Evolutionary conservation across 441 rosid genomes (phyloP).

Genomic region (Populus hybrid): DNA sequence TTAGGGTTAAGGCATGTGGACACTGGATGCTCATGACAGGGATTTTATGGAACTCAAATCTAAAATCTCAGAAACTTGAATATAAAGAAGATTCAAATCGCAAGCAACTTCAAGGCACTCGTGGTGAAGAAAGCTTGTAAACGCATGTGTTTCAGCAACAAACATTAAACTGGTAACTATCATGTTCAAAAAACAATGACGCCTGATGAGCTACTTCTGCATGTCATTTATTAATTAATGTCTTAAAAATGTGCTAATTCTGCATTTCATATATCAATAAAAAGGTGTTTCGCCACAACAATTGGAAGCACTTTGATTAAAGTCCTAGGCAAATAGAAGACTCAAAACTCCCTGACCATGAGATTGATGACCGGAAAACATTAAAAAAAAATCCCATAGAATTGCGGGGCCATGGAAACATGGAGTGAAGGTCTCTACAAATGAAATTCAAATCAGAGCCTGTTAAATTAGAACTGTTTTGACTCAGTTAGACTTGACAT

Average conservation of each 20-base stretch:
- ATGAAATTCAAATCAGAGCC: not conserved
- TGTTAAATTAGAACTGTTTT: not conserved
- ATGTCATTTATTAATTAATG: not conserved
- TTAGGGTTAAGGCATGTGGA: no score
- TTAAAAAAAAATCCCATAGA: not conserved
- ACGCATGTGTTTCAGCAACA: no score
- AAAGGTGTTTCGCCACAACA: not conserved
- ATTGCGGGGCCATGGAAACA: not conserved
- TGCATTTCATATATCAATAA: not conserved
- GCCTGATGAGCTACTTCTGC: not conserved
- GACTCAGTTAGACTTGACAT: constrained; percentile 43
- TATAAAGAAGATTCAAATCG: no score
- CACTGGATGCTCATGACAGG: no score
- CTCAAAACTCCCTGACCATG: not conserved
- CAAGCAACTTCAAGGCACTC: no score
- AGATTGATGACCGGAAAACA: not conserved
- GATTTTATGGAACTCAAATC: no score
- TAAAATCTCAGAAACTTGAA: no score
- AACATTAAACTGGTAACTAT: not conserved
- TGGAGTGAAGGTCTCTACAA: constrained; percentile 4
- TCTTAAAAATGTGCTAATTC: not conserved
- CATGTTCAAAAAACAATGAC: not conserved
- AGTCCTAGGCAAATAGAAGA: not conserved
- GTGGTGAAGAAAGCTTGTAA: no score
- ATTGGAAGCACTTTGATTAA: not conserved